These are phyloP conservation scores for Kingdonia uniflora DNA, from an alignment of 164 flowering plant genomes.

Conservation along the genomic window DNA sequence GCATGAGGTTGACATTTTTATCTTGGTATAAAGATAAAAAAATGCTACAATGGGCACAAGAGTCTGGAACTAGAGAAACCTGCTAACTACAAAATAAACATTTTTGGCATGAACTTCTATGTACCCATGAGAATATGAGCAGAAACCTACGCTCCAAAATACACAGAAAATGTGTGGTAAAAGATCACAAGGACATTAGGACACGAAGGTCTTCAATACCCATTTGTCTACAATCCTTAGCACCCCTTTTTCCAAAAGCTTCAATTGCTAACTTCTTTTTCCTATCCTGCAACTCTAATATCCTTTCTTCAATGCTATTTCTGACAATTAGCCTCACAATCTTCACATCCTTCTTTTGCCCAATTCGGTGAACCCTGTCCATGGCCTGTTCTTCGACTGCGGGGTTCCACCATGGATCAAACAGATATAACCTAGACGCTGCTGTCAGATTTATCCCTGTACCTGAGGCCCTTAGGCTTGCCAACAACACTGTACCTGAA, in stretches of 20 bases:
- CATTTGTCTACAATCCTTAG: slow-evolving; percentile 37
- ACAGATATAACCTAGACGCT: slow-evolving; percentile 70
- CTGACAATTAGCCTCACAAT: slow-evolving; percentile 63
- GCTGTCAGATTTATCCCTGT: slow-evolving; percentile 79
- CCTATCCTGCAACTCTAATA: slow-evolving; percentile 66
- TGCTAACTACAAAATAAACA: too few species aligned
- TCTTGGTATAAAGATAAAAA: too few species aligned
- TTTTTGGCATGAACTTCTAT: too few species aligned
- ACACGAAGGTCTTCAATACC: slow-evolving; percentile 41
- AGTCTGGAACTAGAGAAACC: too few species aligned
- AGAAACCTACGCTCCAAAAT: too few species aligned
- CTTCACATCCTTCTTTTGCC: slow-evolving; percentile 71
- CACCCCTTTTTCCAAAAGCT: slow-evolving; percentile 42
- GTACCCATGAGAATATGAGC: too few species aligned
- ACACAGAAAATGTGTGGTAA: neutral
- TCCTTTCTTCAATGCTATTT: slow-evolving; percentile 78
- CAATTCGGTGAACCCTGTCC: slow-evolving; percentile 89
- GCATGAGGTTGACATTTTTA: too few species aligned
- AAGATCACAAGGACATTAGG: slow-evolving; percentile 48
- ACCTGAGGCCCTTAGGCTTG: slow-evolving; percentile 73
- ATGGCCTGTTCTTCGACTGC: slow-evolving; percentile 96
- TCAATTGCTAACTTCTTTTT: slow-evolving; percentile 59
- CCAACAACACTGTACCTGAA: slow-evolving; percentile 44
- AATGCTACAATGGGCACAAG: too few species aligned
- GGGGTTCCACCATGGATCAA: slow-evolving; percentile 99